Conservation (phyloP, 495 filamentous ascomycete species). For the Aspergillus leporis region DNA sequence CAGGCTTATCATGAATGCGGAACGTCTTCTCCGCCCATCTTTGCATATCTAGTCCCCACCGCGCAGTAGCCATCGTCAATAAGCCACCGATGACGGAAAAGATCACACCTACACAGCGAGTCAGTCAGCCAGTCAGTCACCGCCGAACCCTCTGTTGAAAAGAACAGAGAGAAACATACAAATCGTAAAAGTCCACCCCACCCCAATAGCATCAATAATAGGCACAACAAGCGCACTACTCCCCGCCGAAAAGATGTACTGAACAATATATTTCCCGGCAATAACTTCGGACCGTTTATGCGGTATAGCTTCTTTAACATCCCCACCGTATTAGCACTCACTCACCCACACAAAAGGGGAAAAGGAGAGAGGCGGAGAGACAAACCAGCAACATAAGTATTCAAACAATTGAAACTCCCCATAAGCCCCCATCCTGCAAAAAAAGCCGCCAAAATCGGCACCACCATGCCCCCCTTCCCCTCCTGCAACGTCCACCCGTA, state of each 20-base stretch:
- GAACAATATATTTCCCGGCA: conserved; percentile 70
- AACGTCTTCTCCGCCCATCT: conserved; percentile 38
- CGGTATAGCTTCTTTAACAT: conserved; percentile 38
- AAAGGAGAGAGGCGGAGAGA: not conserved
- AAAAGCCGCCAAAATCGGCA: conserved; percentile 70
- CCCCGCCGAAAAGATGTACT: conserved; percentile 68
- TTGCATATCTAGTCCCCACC: conserved; percentile 47
- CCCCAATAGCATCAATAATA: conserved; percentile 63
- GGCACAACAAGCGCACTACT: conserved; percentile 66
- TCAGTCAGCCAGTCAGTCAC: not conserved
- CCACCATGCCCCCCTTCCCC: conserved; percentile 60
- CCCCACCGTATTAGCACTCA: conserved; percentile 3
- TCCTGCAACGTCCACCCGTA: conserved; percentile 73
- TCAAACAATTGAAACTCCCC: conserved; percentile 69
- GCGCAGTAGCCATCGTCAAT: conserved; percentile 35
- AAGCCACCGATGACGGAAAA: conserved; percentile 35
- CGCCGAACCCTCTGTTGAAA: not conserved
- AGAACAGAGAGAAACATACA: conserved; percentile 30
- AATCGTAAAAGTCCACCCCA: conserved; percentile 59
- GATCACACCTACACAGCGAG: conserved; percentile 31
- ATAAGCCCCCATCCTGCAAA: conserved; percentile 67
- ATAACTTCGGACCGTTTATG: conserved; percentile 64
- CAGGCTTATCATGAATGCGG: conserved; percentile 20
- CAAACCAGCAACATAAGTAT: conserved; percentile 73
- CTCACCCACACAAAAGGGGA: not conserved